phyloP scores from a whole-genome alignment of 78 protist genomes.

The Dictyostelium firmibasis region DNA sequence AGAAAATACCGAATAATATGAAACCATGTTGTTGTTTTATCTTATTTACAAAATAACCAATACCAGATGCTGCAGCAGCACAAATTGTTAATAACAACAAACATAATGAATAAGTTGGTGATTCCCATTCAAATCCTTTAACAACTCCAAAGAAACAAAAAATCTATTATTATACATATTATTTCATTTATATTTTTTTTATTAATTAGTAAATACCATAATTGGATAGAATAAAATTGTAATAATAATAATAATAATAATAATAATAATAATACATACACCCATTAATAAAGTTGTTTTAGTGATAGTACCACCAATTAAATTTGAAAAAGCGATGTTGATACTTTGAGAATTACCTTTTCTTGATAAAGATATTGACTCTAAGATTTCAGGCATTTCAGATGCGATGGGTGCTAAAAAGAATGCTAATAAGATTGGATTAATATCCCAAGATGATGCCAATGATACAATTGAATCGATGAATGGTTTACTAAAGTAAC shows the following conservation, averaged over 20 bases:
- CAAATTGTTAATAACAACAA: constrained; percentile 34
- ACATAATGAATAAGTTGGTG: constrained; percentile 77
- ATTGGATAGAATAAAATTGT: neutral
- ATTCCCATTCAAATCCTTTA: constrained; percentile 81
- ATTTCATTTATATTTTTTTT: no score
- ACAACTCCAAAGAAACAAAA: constrained; percentile 77
- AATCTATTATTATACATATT: no score
- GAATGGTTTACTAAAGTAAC: constrained; percentile 81
- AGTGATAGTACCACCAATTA: constrained; percentile 88
- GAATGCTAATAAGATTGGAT: constrained; percentile 81
- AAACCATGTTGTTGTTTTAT: constrained; percentile 67
- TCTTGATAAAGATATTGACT: constrained; percentile 74
- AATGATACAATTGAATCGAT: constrained; percentile 71
- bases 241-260: neutral
- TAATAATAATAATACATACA: constrained; percentile 21
- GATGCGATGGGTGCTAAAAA: constrained; percentile 87
- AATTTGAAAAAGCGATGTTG: constrained; percentile 82
- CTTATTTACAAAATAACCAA: constrained; percentile 53
- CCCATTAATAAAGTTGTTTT: constrained; percentile 86
- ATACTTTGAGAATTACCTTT: constrained; percentile 81
- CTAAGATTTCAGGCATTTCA: constrained; percentile 88
- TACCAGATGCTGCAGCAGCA: constrained; percentile 50
- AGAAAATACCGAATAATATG: constrained; percentile 36
- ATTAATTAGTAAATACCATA: no score
- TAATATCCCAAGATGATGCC: constrained; percentile 42